Conservation (phyloP, 257 asterid genomes). For the Verbascum thapsus region DNA sequence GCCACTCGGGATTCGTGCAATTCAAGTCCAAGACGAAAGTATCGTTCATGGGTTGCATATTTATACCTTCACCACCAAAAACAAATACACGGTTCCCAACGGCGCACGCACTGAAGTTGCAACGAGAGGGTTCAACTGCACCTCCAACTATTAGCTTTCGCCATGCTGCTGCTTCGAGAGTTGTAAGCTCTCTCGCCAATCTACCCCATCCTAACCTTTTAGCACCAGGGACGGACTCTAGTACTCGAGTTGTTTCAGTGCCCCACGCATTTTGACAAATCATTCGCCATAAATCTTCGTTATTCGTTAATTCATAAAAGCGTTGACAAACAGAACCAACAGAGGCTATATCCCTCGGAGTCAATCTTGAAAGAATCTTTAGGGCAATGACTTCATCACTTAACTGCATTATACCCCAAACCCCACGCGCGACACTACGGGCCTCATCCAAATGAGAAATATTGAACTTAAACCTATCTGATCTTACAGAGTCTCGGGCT, state of each 20-base stretch:
- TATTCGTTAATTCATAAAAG: conserved; percentile 65
- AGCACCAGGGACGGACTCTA: conserved; percentile 81
- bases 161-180: conserved; percentile 92
- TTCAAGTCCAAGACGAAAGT: conserved; percentile 79
- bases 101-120: conserved; percentile 94
- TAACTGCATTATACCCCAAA: conserved; percentile 66
- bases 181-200: conserved; percentile 84
- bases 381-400: conserved; percentile 78
- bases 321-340: conserved; percentile 69
- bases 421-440: conserved; percentile 47
- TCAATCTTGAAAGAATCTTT: conserved; percentile 64
- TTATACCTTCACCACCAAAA: conserved; percentile 94
- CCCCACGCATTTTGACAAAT: conserved; percentile 93
- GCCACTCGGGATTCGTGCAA: conserved; percentile 78
- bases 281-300: conserved; percentile 83
- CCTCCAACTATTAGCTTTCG: conserved; percentile 80
- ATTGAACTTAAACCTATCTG: conserved; percentile 48
- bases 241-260: conserved; percentile 66
- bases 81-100: conserved; percentile 87
- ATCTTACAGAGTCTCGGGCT: conserved; percentile 53
- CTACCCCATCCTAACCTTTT: conserved; percentile 81
- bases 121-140: conserved; percentile 87
- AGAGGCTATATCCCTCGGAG: conserved; percentile 84
- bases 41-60: conserved; percentile 93
- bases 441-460: conserved; percentile 50